These are phyloP conservation scores for Draba incana DNA, from an alignment of 345 rosid species.

Conservation along the genomic window DNA sequence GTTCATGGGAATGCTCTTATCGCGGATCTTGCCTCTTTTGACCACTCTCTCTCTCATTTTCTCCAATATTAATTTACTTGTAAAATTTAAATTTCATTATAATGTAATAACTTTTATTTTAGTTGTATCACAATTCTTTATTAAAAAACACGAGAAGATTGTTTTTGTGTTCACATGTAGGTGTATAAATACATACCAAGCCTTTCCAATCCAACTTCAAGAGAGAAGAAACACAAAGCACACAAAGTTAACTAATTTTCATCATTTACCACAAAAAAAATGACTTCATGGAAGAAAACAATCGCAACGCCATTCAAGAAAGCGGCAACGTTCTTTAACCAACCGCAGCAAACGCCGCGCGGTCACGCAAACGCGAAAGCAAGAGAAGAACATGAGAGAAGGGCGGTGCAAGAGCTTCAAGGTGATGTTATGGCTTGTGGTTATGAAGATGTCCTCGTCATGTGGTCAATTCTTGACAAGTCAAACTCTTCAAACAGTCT, in stretches of 20 bases:
- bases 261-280: constrained; percentile 9
- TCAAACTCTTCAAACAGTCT: constrained; percentile 64
- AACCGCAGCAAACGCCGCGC: constrained; percentile 47
- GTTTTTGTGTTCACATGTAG: constrained; percentile 39
- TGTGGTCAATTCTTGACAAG: constrained; percentile 98
- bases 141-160: background rate
- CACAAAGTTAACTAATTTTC: background rate
- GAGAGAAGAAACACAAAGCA: background rate
- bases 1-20: constrained; percentile 60
- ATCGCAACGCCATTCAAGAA: constrained; percentile 77
- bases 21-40: constrained; percentile 76
- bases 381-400: constrained; percentile 53
- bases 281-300: constrained; percentile 90
- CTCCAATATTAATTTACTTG: constrained; percentile 18
- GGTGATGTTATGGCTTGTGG: constrained; percentile 96
- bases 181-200: constrained; percentile 39
- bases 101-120: background rate
- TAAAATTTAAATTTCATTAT: background rate
- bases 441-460: constrained; percentile 88
- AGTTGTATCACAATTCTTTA: background rate
- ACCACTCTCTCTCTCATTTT: constrained; percentile 32
- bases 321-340: constrained; percentile 80
- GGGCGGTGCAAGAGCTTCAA: constrained; percentile 60
- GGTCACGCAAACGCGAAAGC: constrained; percentile 38
- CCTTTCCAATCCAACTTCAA: constrained; percentile 27